Base-by-base conservation (phyloP, 1,284 basidiomycete genomes). In the Puccinia hordei region DNA sequence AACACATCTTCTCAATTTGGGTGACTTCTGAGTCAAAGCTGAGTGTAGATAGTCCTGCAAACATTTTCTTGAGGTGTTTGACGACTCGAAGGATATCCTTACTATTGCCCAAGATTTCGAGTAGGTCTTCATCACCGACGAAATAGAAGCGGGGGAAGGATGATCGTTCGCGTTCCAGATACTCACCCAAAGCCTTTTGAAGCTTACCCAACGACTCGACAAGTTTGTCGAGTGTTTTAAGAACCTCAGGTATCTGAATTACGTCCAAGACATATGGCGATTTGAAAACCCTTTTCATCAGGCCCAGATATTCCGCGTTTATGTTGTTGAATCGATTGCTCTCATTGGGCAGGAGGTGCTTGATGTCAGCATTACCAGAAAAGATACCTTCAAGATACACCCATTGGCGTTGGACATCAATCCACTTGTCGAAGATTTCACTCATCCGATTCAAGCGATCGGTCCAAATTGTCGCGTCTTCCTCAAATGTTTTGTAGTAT, bases 51-150 rank as follows among this genome's bases (percentile, higher is more conserved):
- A 99, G 92, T 55, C 98, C 97, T 8, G 97, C 97, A 86, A 99
- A 99, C 97, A 99, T 99, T 89, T 99, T 99, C 88, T 98, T 98
- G 82, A 99, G 89, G 86, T 99, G 97, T 85, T 98, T 98, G 92
- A 97, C 93, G 86, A 98, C 93, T 41, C 96, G 92, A 68, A 94
- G 87, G 82, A 98, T 96, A 85, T 99, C 97, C 87, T 98, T 99
- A 89, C 94, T 96, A 88, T 99, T 99, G 82, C 97, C 97, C 82
- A 99, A 98, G 84, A 99, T 99, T 86, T 99, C 97, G 82, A 99
- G 89, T 82, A 99, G 87, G 85, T 99, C 97, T 85, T 99, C 98
- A 87, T 99, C 97, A 84, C 97, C 97, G 79, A 99, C 95, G 86
- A 99, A 99, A 88, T 99, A 99, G 89, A 99, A 99, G 22, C 98